phyloP scores from a whole-genome alignment of 2,329 filamentous ascomycete genomes.

The Pyrenophora graminea region DNA sequence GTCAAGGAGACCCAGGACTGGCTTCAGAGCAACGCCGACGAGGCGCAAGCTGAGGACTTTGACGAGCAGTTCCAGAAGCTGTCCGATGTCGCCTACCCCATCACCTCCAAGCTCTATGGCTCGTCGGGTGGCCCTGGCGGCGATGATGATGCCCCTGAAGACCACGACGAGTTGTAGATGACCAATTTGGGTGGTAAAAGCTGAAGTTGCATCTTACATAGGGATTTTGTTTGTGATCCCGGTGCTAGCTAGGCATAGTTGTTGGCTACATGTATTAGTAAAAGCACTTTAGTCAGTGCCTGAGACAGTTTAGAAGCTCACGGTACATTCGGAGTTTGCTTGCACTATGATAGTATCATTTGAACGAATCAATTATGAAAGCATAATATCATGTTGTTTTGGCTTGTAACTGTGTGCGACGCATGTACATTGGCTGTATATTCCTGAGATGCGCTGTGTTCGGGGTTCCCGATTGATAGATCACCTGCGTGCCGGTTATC shows the following conservation, averaged over 20 bases:
- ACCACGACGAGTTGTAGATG: conserved; percentile 56
- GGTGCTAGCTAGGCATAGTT: conserved; percentile 16
- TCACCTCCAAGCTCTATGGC: conserved; percentile 95
- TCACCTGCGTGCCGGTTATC: not conserved
- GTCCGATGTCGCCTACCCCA: conserved; percentile 93
- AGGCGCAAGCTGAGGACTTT: conserved; percentile 89
- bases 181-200: conserved; percentile 10
- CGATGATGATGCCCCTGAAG: conserved; percentile 65
- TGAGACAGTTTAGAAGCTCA: conserved; percentile 25
- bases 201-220: conserved; percentile 25
- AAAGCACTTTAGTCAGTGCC: conserved; percentile 13
- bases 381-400: not conserved
- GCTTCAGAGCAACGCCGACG: conserved; percentile 91
- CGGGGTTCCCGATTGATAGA: not conserved
- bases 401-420: not conserved
- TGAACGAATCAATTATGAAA: conserved; percentile 24
- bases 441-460: not conserved
- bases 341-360: conserved; percentile 17
- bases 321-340: conserved; percentile 24
- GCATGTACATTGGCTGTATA: not conserved
- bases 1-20: conserved; percentile 97
- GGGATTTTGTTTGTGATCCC: conserved; percentile 23
- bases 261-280: conserved; percentile 37
- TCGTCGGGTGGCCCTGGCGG: conserved; percentile 66
- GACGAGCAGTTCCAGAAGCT: conserved; percentile 99